These are phyloP conservation scores for Jatropha multifida DNA, from an alignment of 441 rosid species.

Conservation along the genomic window DNA sequence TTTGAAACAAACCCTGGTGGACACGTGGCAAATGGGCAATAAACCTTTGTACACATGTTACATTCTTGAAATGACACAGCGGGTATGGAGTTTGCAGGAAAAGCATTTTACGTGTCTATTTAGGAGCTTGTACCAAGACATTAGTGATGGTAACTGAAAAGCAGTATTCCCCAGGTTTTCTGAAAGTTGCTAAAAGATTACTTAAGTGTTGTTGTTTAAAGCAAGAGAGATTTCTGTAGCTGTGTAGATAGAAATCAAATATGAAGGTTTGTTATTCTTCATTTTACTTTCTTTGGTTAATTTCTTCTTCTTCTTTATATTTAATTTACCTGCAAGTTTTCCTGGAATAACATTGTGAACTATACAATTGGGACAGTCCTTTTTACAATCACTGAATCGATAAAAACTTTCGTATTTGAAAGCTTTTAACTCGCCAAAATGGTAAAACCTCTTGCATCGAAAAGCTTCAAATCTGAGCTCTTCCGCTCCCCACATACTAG, in stretches of 20 bases:
- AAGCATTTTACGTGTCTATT: conserved; percentile 22
- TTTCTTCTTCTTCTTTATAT: not conserved
- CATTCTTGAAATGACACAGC: conserved; percentile 32
- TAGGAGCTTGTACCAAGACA: not conserved
- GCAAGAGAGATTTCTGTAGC: not conserved
- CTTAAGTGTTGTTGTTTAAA: not conserved
- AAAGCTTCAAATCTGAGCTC: too few species aligned
- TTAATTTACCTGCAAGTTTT: not conserved
- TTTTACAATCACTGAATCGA: too few species aligned
- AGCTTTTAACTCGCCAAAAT: too few species aligned
- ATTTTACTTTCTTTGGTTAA: not conserved
- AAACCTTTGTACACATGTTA: conserved; percentile 38
- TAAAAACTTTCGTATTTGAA: too few species aligned
- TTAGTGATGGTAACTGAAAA: not conserved
- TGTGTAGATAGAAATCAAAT: not conserved
- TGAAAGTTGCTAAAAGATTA: not conserved
- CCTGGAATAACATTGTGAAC: too few species aligned
- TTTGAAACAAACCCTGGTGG: conserved; percentile 24
- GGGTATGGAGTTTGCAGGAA: conserved; percentile 13
- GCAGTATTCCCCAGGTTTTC: not conserved
- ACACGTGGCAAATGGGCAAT: conserved; percentile 36
- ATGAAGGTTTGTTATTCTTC: not conserved
- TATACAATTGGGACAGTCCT: too few species aligned
- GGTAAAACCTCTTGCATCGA: too few species aligned
- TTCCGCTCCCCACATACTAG: too few species aligned